Percentiles rank a stretch among this genome's conserved stretches.
Evolutionary conservation across 2,329 filamentous ascomycete species (phyloP).

Genomic region (Cercospora sesami): DNA sequence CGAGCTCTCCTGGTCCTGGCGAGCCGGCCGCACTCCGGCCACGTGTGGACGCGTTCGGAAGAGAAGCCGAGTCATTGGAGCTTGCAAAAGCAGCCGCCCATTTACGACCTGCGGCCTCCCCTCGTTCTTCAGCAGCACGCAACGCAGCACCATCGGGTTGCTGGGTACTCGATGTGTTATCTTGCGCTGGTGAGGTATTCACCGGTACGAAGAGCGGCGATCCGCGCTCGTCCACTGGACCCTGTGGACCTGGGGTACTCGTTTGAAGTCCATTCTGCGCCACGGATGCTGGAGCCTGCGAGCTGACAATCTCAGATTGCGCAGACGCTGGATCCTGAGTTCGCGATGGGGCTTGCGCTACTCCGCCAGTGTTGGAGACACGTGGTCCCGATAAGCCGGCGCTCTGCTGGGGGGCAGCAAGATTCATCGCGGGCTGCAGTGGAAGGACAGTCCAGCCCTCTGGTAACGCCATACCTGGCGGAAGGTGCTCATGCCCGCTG

Average conservation of each 20-base stretch:
- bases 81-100: constrained; percentile 5
- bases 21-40: background rate
- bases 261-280: background rate
- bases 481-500: constrained; percentile 50
- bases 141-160: background rate
- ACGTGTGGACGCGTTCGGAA: background rate
- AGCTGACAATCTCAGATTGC: background rate
- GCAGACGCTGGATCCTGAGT: background rate
- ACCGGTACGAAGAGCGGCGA: constrained; percentile 35
- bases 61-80: background rate
- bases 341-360: background rate
- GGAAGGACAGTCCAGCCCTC: constrained; percentile 55
- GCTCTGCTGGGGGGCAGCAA: constrained; percentile 5
- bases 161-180: constrained; percentile 1
- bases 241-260: constrained; percentile 6
- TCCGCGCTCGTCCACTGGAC: constrained; percentile 34
- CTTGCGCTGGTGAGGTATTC: background rate
- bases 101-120: constrained; percentile 2
- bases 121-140: constrained; percentile 12
- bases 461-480: constrained; percentile 54
- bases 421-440: constrained; percentile 40
- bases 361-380: background rate
- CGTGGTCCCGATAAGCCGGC: background rate
- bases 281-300: background rate
- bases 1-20: background rate